Conservation (phyloP, 345 rosid genomes). For the Hypericum perforatum region DNA sequence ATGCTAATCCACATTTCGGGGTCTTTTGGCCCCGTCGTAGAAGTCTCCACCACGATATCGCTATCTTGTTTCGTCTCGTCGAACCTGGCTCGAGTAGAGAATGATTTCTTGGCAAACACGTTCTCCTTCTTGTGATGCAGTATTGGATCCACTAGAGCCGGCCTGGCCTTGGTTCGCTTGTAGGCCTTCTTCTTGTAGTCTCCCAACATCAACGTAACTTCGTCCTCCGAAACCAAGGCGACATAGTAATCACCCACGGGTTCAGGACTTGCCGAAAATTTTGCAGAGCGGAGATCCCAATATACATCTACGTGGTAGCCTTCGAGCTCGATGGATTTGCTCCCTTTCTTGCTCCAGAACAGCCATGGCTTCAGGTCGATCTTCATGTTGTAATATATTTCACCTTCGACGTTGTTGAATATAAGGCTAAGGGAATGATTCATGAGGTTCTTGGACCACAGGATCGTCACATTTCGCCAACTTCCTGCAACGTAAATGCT, state of each 20-base stretch:
- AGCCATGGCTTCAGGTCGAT: conserved; percentile 85
- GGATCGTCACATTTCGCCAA: conserved; percentile 51
- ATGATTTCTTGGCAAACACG: conserved; percentile 69
- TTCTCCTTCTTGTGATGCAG: conserved; percentile 68
- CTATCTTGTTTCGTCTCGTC: conserved; percentile 58
- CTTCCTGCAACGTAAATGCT: conserved; percentile 58
- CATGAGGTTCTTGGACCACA: conserved; percentile 72
- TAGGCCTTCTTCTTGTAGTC: conserved; percentile 78
- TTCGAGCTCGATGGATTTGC: conserved; percentile 54
- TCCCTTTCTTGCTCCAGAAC: conserved; percentile 82
- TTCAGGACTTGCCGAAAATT: conserved; percentile 62
- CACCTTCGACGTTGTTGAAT: conserved; percentile 50
- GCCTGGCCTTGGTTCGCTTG: conserved; percentile 72
- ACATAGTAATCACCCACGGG: conserved; percentile 68
- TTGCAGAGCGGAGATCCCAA: conserved; percentile 86
- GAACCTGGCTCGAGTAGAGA: conserved; percentile 60
- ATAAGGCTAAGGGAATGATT: conserved; percentile 57
- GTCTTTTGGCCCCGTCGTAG: conserved; percentile 42
- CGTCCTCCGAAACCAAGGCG: conserved; percentile 74
- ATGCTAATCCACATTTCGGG: conserved; percentile 97
- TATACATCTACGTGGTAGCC: conserved; percentile 56
- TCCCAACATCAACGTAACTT: conserved; percentile 72
- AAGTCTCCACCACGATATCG: conserved; percentile 77
- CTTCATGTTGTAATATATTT: conserved; percentile 43
- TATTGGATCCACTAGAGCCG: conserved; percentile 53